Evolutionary conservation across 495 filamentous ascomycete species (phyloP).

Genomic region (Mytilinidion resinicola): DNA sequence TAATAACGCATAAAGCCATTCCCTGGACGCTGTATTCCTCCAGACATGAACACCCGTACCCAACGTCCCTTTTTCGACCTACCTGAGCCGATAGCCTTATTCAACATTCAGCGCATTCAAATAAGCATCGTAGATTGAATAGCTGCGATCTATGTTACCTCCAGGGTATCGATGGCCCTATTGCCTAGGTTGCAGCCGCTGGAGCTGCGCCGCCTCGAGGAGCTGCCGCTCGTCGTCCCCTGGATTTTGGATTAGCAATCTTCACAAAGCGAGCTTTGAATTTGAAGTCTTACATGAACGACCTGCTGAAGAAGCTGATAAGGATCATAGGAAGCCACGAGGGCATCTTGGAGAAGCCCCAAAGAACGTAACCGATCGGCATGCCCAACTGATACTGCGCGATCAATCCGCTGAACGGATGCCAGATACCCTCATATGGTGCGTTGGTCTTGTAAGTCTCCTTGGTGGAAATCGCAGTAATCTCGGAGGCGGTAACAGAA

Average conservation of each 20-base stretch:
- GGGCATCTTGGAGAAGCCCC: slow-evolving; percentile 49
- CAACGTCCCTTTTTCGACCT: too few relatives aligned
- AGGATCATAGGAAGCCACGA: slow-evolving; percentile 74
- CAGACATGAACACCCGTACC: too few relatives aligned
- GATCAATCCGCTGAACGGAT: slow-evolving; percentile 71
- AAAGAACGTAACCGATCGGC: slow-evolving; percentile 65
- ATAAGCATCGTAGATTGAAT: too few relatives aligned
- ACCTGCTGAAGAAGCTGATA: slow-evolving; percentile 73
- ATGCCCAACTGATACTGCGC: slow-evolving; percentile 57
- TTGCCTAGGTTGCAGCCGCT: neutral
- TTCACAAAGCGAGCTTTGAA: neutral
- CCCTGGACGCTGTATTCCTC: too few relatives aligned
- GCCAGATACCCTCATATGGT: slow-evolving; percentile 65
- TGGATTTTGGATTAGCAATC: slow-evolving; percentile 5
- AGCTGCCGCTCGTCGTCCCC: slow-evolving; percentile 8
- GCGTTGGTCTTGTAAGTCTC: slow-evolving; percentile 52
- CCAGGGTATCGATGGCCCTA: too few relatives aligned
- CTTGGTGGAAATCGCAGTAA: slow-evolving; percentile 49
- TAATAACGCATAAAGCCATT: too few relatives aligned
- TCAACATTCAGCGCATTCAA: too few relatives aligned
- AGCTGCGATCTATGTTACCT: too few relatives aligned
- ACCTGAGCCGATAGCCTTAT: too few relatives aligned
- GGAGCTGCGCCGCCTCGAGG: neutral
- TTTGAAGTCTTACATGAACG: slow-evolving; percentile 65
- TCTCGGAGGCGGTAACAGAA: slow-evolving; percentile 26